Evolutionary conservation across 2,329 filamentous ascomycete genomes (phyloP).

Genomic region (Colletotrichum spinosum): DNA sequence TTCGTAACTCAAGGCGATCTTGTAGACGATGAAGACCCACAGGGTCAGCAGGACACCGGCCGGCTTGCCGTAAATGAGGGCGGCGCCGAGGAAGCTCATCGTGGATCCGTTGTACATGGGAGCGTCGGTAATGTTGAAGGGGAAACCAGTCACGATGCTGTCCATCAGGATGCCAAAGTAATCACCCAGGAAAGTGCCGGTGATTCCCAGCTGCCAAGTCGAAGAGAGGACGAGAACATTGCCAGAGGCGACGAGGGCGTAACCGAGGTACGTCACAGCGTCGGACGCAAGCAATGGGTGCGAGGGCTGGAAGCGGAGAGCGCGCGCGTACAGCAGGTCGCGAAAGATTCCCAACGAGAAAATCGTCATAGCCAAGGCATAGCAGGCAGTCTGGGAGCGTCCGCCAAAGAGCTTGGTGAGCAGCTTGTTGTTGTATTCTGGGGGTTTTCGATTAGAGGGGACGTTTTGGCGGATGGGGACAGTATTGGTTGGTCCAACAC

Average conservation of each 20-base stretch:
- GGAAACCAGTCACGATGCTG: slow-evolving; percentile 91
- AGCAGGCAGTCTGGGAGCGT: slow-evolving; percentile 84
- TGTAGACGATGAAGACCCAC: slow-evolving; percentile 82
- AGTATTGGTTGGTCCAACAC: slow-evolving; percentile 39
- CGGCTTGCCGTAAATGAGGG: slow-evolving; percentile 86
- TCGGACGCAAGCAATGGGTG: slow-evolving; percentile 77
- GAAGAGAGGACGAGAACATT: slow-evolving; percentile 89
- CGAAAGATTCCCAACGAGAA: slow-evolving; percentile 92
- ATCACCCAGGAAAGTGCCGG: slow-evolving; percentile 95
- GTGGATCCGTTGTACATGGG: slow-evolving; percentile 98
- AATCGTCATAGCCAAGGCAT: slow-evolving; percentile 87
- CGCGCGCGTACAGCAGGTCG: slow-evolving; percentile 87
- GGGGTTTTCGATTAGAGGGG: slow-evolving; percentile 31
- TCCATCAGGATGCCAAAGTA: slow-evolving; percentile 99
- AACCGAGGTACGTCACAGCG: slow-evolving; percentile 71
- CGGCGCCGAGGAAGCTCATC: slow-evolving; percentile 89
- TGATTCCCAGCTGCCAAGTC: slow-evolving; percentile 93
- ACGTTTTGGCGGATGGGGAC: neutral
- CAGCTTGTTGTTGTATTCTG: slow-evolving; percentile 92
- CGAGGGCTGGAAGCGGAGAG: slow-evolving; percentile 79
- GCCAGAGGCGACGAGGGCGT: slow-evolving; percentile 77
- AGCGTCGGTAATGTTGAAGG: slow-evolving; percentile 89
- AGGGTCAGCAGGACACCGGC: slow-evolving; percentile 83
- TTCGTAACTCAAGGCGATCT: slow-evolving; percentile 85
- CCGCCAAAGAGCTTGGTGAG: slow-evolving; percentile 89